phyloP scores from a whole-genome alignment of 2,329 filamentous ascomycete species.

The Domatiomyces globalis region DNA sequence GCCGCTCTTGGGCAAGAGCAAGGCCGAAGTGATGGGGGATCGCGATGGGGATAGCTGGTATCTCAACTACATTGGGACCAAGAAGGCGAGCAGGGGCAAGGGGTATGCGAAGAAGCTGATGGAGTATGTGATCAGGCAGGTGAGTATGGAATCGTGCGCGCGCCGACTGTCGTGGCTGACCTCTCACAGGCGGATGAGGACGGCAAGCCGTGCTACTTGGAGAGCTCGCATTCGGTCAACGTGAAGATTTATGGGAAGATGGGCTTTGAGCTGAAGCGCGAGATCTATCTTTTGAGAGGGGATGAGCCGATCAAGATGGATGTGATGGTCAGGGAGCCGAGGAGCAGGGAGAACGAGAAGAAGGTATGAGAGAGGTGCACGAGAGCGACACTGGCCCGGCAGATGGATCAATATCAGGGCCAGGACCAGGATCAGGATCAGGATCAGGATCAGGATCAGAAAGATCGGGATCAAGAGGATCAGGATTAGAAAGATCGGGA shows the following conservation, averaged over 20 bases:
- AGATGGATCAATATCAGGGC: too few species aligned
- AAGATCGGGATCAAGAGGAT: too few species aligned
- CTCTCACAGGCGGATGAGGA: conserved; percentile 49
- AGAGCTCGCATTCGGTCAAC: conserved; percentile 58
- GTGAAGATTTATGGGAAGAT: conserved; percentile 59
- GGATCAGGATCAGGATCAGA: too few species aligned
- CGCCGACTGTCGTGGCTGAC: background rate
- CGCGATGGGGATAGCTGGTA: conserved; percentile 60
- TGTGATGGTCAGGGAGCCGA: conserved; percentile 69
- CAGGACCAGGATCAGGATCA: too few species aligned
- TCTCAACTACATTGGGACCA: conserved; percentile 69
- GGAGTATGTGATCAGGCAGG: conserved; percentile 51
- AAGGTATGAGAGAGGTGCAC: too few species aligned
- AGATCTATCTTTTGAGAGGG: conserved; percentile 48
- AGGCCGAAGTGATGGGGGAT: conserved; percentile 52
- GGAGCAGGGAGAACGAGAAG: background rate
- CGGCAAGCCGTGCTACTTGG: conserved; percentile 57
- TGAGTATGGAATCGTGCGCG: conserved; percentile 23
- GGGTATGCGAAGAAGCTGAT: conserved; percentile 61
- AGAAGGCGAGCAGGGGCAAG: conserved; percentile 52
- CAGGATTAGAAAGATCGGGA: too few species aligned
- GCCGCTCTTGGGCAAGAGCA: conserved; percentile 59
- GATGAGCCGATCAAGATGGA: conserved; percentile 43
- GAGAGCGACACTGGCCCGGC: too few species aligned
- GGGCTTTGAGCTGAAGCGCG: conserved; percentile 53